Evolutionary conservation across 306 rosid species (phyloP).

Genomic region (Begonia loranthoides): DNA sequence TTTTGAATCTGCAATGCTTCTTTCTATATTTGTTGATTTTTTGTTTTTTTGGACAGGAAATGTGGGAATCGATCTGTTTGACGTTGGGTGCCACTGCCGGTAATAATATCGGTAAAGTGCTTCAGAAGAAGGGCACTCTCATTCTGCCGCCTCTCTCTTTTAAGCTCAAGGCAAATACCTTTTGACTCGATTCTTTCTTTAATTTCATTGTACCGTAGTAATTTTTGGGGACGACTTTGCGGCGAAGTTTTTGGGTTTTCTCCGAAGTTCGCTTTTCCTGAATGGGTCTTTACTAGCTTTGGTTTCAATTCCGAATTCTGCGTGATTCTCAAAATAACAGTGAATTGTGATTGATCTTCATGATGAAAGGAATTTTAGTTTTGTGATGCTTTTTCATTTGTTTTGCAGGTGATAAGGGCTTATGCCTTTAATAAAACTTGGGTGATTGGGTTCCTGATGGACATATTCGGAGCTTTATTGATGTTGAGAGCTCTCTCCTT

Average conservation of each 20-base stretch:
- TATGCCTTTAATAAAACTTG: constrained; percentile 78
- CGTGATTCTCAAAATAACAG: too few species aligned
- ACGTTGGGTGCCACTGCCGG: constrained; percentile 97
- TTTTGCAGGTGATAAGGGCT: constrained; percentile 69
- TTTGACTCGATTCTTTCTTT: background rate
- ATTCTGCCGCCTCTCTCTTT: constrained; percentile 91
- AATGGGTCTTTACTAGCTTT: too few species aligned
- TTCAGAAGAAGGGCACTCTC: constrained; percentile 93
- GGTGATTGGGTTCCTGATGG: constrained; percentile 83
- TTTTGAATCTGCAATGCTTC: too few species aligned
- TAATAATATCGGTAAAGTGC: constrained; percentile 88
- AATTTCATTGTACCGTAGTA: background rate
- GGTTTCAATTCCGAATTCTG: too few species aligned
- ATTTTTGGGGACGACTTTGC: too few species aligned
- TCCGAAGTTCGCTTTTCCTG: too few species aligned
- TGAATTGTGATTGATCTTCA: too few species aligned
- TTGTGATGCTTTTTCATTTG: background rate
- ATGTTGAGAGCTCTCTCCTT: constrained; percentile 87
- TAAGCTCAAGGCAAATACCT: constrained; percentile 51
- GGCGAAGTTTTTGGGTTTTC: too few species aligned
- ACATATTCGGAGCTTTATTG: constrained; percentile 76
- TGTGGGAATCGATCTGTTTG: constrained; percentile 82
- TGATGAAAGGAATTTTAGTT: too few species aligned
- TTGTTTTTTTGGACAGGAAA: constrained; percentile 6
- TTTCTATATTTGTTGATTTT: background rate